Base-by-base conservation (phyloP, 1,284 basidiomycete genomes). In the Boletus subluridellus region DNA sequence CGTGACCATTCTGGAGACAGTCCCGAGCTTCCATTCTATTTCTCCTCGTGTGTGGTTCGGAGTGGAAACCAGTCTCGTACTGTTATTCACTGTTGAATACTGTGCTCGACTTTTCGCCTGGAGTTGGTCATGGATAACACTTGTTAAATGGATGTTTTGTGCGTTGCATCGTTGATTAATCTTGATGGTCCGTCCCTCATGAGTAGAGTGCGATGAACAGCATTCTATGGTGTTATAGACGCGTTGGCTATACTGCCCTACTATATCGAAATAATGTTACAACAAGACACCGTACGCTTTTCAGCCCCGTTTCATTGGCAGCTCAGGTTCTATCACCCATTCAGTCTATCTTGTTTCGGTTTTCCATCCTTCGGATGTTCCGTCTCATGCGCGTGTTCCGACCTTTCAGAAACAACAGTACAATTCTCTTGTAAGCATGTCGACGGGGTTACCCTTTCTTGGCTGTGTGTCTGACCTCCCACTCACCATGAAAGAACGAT, bases 211-310 rank as follows among this genome's bases (percentile, higher is more conserved):
- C 21, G 52, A 32, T 53, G 44, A 59, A 34, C 61, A 90, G 89
- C 90, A 1, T 95, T 94, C 73, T 94, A 90, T 69, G 91, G 90
- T 5, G 82, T 95, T 34, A 84, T 93, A 71, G 93, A 95, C 69
- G 74, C 93, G 14, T 78, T 95, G 50, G 87, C 92, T 21, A 93
- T 95, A 57, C 66, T 91, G 32, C 93, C 93, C 1, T 95, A 94
- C 69, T 95, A 93, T 71, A 83, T 95, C 59, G 92, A 94, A 74
- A 80, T 94, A 52, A 76, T 89, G 21, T 69, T 93, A n/a, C 85
- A 84, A 49, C 86, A 93, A 75, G 93, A 95, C 72, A 95, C 92
- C 2, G 90, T 92, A 67, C 60, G 86, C 46, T 48, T 57, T 52
- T 21, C 51, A 12, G 41, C 34, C 14, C 11, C 34, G 17, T 51